Evolutionary conservation across 202 grass and related monocot species (phyloP).

Genomic region (Musa balbisiana): DNA sequence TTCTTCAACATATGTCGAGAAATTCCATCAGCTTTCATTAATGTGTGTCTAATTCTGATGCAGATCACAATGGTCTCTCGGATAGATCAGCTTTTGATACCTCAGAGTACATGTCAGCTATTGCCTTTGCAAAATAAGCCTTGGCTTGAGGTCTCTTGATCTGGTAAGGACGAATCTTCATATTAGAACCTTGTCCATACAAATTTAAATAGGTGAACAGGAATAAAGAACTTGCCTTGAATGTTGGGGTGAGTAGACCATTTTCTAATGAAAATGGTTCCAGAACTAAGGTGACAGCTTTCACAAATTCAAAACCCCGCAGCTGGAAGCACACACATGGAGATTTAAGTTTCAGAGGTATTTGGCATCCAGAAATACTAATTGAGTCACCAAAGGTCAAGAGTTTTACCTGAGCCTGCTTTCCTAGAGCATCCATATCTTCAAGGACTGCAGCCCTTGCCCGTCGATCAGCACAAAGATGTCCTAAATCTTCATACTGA

Average conservation of each 20-base stretch:
- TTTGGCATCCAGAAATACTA: not conserved
- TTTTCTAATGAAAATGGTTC: slow-evolving; percentile 90
- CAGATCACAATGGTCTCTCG: not conserved
- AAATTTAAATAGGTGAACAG: slow-evolving; percentile 3
- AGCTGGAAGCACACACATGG: slow-evolving; percentile 37
- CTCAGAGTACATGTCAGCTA: slow-evolving; percentile 67
- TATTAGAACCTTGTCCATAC: not conserved
- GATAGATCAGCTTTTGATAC: slow-evolving; percentile 32
- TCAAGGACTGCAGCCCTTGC: slow-evolving; percentile 57
- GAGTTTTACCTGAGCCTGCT: slow-evolving; percentile 58
- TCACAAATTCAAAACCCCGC: slow-evolving; percentile 91
- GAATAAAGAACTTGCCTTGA: slow-evolving; percentile 43
- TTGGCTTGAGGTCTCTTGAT: slow-evolving; percentile 90
- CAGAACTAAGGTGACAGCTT: slow-evolving; percentile 58
- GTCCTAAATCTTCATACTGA: slow-evolving; percentile 55
- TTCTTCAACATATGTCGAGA: not conserved
- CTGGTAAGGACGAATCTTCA: slow-evolving; percentile 22
- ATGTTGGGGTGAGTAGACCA: slow-evolving; percentile 88
- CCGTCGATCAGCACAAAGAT: slow-evolving; percentile 56
- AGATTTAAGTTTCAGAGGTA: too few relatives aligned
- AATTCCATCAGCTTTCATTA: not conserved
- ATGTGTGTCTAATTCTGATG: not conserved
- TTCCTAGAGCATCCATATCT: slow-evolving; percentile 81
- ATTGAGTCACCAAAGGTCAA: slow-evolving; percentile 3
- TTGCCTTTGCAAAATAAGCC: slow-evolving; percentile 62